These are phyloP conservation scores for Cyclotella baltica DNA, from an alignment of 108 stramenopile genomes.

Conservation along the genomic window DNA sequence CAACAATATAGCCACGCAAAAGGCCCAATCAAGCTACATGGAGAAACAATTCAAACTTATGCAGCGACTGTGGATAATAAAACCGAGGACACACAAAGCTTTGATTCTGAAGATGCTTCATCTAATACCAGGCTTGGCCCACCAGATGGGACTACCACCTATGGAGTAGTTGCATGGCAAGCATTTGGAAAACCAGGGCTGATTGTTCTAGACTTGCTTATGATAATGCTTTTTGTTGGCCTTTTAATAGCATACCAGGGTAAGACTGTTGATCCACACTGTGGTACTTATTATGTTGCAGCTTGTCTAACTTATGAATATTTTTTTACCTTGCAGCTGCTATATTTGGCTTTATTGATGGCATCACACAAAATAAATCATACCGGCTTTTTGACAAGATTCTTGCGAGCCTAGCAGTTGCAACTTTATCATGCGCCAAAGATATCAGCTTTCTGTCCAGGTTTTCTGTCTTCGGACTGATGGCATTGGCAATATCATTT, in stretches of 20 bases:
- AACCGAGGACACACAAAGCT: background rate
- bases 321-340: slow-evolving; percentile 44
- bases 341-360: slow-evolving; percentile 61
- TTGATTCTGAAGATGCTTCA: background rate
- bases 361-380: slow-evolving; percentile 62
- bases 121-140: slow-evolving; percentile 25
- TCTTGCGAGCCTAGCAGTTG: slow-evolving; percentile 55
- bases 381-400: slow-evolving; percentile 45
- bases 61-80: too few relatives aligned
- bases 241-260: slow-evolving; percentile 73
- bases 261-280: background rate
- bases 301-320: background rate
- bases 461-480: slow-evolving; percentile 58
- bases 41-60: background rate
- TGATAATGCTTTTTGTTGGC: slow-evolving; percentile 64
- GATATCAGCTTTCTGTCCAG: slow-evolving; percentile 69
- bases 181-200: slow-evolving; percentile 68
- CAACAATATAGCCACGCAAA: background rate
- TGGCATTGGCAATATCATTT: slow-evolving; percentile 62
- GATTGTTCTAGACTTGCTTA: slow-evolving; percentile 63
- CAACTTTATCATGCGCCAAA: slow-evolving; percentile 68
- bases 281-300: background rate
- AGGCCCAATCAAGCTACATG: background rate
- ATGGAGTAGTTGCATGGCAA: slow-evolving; percentile 73
- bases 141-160: slow-evolving; percentile 61